Evolutionary conservation across 805 yeast species (phyloP).

Genomic region (Ogataea nakhonphanomensis): DNA sequence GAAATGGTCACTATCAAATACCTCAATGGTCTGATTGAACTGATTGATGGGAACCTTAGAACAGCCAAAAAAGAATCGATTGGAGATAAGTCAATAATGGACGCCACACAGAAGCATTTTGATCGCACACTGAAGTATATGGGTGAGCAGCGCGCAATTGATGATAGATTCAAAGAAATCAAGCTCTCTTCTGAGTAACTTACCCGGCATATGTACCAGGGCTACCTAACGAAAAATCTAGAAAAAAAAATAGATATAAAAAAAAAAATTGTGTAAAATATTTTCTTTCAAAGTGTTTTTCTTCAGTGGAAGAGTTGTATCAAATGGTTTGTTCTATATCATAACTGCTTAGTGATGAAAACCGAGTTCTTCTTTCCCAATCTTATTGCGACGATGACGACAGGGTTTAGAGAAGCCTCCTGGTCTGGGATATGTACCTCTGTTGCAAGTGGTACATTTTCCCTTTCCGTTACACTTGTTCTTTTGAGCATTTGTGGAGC

Average conservation of each 20-base stretch:
- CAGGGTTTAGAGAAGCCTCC: conserved; percentile 60
- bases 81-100: conserved; percentile 23
- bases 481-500: conserved; percentile 43
- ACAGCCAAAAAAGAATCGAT: conserved; percentile 21
- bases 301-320: conserved; percentile 14
- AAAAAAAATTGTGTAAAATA: conserved; percentile 6
- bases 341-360: conserved; percentile 29
- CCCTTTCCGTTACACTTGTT: conserved; percentile 31
- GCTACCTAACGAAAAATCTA: conserved; percentile 7
- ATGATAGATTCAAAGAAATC: conserved; percentile 63
- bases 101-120: conserved; percentile 52
- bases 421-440: conserved; percentile 24
- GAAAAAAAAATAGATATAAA: conserved; percentile 5
- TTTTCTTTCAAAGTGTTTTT: conserved; percentile 6
- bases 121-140: conserved; percentile 72
- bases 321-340: conserved; percentile 14
- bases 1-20: conserved; percentile 66
- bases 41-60: conserved; percentile 64
- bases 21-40: conserved; percentile 80
- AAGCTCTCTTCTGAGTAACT: conserved; percentile 5
- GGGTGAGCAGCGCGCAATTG: conserved; percentile 61
- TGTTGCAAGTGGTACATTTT: conserved; percentile 32
- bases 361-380: conserved; percentile 82
- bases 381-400: conserved; percentile 92
- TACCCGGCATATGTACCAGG: conserved; percentile 7